phyloP scores from a whole-genome alignment of 1,139 yeast genomes.

The Diutina sp. region DNA sequence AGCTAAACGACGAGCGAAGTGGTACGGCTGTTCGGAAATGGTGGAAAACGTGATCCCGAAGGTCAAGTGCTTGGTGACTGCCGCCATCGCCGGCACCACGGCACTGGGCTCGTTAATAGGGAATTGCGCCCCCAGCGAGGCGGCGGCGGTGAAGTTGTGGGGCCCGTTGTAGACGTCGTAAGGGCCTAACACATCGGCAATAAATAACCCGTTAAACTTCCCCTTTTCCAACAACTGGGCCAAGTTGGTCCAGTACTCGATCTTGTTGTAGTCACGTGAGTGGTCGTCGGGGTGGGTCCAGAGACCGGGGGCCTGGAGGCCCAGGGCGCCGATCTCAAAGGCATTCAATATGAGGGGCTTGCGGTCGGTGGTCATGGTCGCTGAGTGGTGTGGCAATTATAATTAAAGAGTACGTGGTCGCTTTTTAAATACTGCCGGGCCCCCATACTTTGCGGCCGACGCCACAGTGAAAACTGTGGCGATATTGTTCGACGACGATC shows the following conservation, averaged over 20 bases:
- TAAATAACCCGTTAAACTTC: slow-evolving; percentile 28
- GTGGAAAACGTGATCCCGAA: slow-evolving; percentile 33
- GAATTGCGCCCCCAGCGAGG: slow-evolving; percentile 27
- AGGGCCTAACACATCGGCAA: slow-evolving; percentile 35
- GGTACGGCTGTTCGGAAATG: slow-evolving; percentile 31
- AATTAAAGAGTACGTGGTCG: not conserved
- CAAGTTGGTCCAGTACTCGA: slow-evolving; percentile 32
- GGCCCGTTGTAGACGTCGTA: slow-evolving; percentile 32
- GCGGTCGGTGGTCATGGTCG: not conserved
- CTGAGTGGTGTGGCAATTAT: not conserved
- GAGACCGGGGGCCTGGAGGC: slow-evolving; percentile 25
- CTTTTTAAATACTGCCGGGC: not conserved
- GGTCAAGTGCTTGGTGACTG: slow-evolving; percentile 24
- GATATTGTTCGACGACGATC: not conserved
- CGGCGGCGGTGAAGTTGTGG: slow-evolving; percentile 20
- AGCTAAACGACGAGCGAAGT: slow-evolving; percentile 29
- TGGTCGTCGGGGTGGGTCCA: slow-evolving; percentile 33
- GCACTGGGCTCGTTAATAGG: slow-evolving; percentile 31
- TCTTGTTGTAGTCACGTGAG: slow-evolving; percentile 19
- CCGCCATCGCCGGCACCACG: slow-evolving; percentile 27
- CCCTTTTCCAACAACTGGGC: slow-evolving; percentile 34
- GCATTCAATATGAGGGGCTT: slow-evolving; percentile 22
- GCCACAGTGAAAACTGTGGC: slow-evolving; percentile 2
- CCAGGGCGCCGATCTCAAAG: slow-evolving; percentile 26
- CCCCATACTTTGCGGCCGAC: too few species aligned